These are phyloP conservation scores for Globisporangium barbulae DNA, from an alignment of 352 stramenopile species.

Conservation along the genomic window DNA sequence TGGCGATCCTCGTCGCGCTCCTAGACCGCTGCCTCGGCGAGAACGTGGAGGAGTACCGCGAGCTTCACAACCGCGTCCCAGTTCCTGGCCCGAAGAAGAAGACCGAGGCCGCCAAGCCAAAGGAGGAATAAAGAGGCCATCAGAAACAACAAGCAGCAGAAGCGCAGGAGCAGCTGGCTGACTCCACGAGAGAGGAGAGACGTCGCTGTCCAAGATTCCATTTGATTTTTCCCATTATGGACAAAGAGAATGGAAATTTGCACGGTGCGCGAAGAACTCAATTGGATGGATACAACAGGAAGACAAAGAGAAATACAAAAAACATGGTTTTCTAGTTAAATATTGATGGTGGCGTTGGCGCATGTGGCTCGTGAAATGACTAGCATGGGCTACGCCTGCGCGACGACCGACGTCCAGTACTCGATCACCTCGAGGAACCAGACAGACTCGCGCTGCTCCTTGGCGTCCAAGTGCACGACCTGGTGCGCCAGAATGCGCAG, in stretches of 20 bases:
- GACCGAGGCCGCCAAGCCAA: slow-evolving; percentile 29
- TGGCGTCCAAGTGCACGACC: slow-evolving; percentile 48
- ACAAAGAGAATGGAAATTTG: background rate
- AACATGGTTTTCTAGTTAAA: slow-evolving; percentile 2
- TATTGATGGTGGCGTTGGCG: background rate
- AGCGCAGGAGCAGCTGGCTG: background rate
- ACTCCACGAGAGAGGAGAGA: background rate
- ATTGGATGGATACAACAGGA: background rate
- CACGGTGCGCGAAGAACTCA: background rate
- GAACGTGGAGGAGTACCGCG: slow-evolving; percentile 52
- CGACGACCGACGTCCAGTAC: slow-evolving; percentile 55
- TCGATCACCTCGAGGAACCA: slow-evolving; percentile 76
- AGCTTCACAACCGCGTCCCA: slow-evolving; percentile 29
- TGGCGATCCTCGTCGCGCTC: slow-evolving; percentile 65
- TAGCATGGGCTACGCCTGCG: slow-evolving; percentile 5
- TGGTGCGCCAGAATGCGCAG: slow-evolving; percentile 53
- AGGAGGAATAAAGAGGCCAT: slow-evolving; percentile 34
- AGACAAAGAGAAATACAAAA: background rate
- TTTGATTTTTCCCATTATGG: background rate
- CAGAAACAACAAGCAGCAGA: too few relatives aligned
- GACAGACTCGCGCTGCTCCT: slow-evolving; percentile 54
- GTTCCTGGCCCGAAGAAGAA: slow-evolving; percentile 25
- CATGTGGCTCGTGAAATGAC: background rate
- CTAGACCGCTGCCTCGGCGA: slow-evolving; percentile 72
- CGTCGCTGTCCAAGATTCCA: background rate